Evolutionary conservation across 208 protist genomes (phyloP).

Genomic region (Kentomonas sorsogonicus): DNA sequence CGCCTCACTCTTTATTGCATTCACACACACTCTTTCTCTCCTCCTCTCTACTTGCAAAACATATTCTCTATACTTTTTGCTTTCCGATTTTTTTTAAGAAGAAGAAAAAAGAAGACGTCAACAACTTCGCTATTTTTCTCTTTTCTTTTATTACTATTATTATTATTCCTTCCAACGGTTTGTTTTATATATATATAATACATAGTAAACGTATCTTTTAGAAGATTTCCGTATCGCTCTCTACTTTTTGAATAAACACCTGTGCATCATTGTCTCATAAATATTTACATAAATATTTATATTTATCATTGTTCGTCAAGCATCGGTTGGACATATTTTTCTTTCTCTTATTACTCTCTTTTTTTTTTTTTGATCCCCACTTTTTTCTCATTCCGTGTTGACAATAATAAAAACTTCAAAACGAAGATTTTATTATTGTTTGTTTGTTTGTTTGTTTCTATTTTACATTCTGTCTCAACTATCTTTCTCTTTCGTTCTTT

Average conservation of each 20-base stretch:
- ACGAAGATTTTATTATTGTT: neutral
- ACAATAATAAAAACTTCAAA: neutral
- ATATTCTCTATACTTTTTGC: neutral
- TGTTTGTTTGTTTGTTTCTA: neutral
- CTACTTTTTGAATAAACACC: neutral
- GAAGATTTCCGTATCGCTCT: no score
- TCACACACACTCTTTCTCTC: neutral
- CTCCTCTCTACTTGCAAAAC: neutral
- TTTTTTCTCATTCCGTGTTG: conserved; percentile 7
- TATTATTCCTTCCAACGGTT: neutral
- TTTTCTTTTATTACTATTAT: conserved; percentile 1
- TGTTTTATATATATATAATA: conserved; percentile 5
- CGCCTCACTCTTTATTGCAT: neutral
- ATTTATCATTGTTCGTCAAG: neutral
- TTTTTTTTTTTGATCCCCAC: neutral
- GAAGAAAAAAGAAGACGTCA: neutral
- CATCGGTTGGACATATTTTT: conserved; percentile 3
- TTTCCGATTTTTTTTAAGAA: conserved; percentile 12
- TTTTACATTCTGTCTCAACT: neutral
- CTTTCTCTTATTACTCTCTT: neutral
- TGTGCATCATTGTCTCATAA: neutral
- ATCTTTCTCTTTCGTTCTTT: conserved; percentile 1
- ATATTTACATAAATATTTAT: neutral
- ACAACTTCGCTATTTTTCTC: neutral
- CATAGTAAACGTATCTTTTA: no score